A percentile compares a stretch with the other conserved stretches of the same genome.
These are phyloP conservation scores for Letharia lupina DNA, from an alignment of 495 filamentous ascomycete species.

Conservation along the genomic window DNA sequence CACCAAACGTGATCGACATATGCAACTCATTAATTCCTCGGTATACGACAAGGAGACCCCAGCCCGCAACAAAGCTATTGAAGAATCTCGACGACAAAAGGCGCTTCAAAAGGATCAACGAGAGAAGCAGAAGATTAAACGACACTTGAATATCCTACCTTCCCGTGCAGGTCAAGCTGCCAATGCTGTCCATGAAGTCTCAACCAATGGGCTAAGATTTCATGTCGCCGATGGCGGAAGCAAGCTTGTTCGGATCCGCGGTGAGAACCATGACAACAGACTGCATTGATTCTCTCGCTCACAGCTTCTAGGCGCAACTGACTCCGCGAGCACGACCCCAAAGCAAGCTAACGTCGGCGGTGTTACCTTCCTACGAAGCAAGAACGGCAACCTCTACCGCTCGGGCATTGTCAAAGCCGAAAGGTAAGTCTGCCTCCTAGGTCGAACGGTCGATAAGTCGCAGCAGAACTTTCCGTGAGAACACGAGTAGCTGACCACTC, in stretches of 20 bases:
- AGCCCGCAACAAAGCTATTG: slow-evolving; percentile 63
- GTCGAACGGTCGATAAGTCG: background rate
- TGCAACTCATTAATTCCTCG: slow-evolving; percentile 80
- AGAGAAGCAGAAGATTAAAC: slow-evolving; percentile 54
- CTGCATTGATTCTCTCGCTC: slow-evolving; percentile 31
- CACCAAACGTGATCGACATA: slow-evolving; percentile 70
- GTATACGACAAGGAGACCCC: slow-evolving; percentile 71
- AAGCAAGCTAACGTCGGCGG: slow-evolving; percentile 71
- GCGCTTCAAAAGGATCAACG: slow-evolving; percentile 49
- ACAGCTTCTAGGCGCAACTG: slow-evolving; percentile 50
- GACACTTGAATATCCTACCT: slow-evolving; percentile 31
- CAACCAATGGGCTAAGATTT: slow-evolving; percentile 70
- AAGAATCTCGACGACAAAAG: slow-evolving; percentile 57
- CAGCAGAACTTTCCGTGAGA: background rate
- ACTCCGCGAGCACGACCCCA: slow-evolving; percentile 61
- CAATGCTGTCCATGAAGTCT: slow-evolving; percentile 52
- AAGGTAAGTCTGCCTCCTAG: slow-evolving; percentile 43
- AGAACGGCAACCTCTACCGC: slow-evolving; percentile 83
- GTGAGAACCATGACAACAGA: slow-evolving; percentile 40
- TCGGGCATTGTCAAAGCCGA: slow-evolving; percentile 58
- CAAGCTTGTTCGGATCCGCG: slow-evolving; percentile 68
- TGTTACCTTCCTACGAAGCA: slow-evolving; percentile 80
- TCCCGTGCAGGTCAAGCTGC: slow-evolving; percentile 18
- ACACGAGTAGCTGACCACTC: slow-evolving; percentile 12
- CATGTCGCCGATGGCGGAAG: slow-evolving; percentile 68